Base-by-base conservation (phyloP, 306 rosid genomes). In the Begonia masoniana region DNA sequence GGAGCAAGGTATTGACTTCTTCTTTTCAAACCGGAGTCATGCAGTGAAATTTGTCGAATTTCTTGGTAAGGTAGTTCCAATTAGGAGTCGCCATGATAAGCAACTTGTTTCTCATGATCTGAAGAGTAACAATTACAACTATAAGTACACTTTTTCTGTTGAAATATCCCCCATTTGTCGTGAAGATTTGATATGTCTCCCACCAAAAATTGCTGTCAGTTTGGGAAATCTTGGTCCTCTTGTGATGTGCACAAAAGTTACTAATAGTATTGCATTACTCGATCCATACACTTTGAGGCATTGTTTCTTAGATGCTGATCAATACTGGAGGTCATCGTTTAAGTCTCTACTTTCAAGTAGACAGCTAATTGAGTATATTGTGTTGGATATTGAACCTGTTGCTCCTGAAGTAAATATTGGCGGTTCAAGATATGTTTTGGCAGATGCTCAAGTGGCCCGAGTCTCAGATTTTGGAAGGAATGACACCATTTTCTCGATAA, bases 241-340 rank as follows among this genome's bases (percentile, higher is more conserved):
- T 39, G 88, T 87, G 68, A 76, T 87, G 47, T 82, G 94, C 62
- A 87, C 96, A 0, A 72, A 80, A 68, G 78, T 87, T 62, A 78
- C 84, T 23, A 83, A 70, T 63, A 61, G 67, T 52, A 72, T 82
- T 71, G 79, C 88, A 41, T 72, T 82, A 59, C 76, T 82, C 43
- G 94, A 87, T 71, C 94, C 86, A 23, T 43, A 78, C 24, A 80
- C 96, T 48, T 47, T 76, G 69, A 72, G 78, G 53, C 68, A 67
- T n/a, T 76, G 84, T 66, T 78, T 74, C 70, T 61, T 87, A 66
- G 84, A 78, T 67, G 71, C 83, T 49, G 88, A 87, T 69, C 82
- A 71, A 67, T 83, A 76, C 60, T 87, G 96, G 88, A 80, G 84
- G 62, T 9, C 68, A 46, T 56, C 77, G 15, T 82, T 87, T 35